Conservation (phyloP, 2,329 filamentous ascomycete genomes). For the Fusarium sp. region DNA sequence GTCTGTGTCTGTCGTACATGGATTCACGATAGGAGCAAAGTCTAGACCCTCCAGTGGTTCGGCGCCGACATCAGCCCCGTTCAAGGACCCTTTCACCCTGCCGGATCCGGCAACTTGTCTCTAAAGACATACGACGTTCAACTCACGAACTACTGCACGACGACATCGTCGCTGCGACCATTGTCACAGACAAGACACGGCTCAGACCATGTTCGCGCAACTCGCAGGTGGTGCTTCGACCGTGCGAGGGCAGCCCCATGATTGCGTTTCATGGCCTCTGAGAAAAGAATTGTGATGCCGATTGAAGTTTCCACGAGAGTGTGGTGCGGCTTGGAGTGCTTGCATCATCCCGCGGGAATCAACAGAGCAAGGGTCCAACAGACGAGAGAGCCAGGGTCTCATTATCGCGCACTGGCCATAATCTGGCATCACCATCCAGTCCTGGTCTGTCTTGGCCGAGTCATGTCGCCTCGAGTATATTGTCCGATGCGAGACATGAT, state of each 20-base stretch:
- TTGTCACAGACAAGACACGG: conserved; percentile 35
- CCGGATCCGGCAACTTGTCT: conserved; percentile 33
- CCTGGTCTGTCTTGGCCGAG: conserved; percentile 22
- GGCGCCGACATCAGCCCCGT: conserved; percentile 33
- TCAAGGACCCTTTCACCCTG: conserved; percentile 17
- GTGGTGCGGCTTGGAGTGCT: not conserved
- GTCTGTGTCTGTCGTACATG: not conserved
- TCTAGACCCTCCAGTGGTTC: conserved; percentile 36
- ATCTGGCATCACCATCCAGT: conserved; percentile 19
- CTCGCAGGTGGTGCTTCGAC: conserved; percentile 10
- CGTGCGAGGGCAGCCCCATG: conserved; percentile 2
- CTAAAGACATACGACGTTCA: conserved; percentile 20
- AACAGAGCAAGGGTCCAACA: conserved; percentile 22
- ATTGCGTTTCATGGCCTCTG: not conserved
- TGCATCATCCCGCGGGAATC: not conserved
- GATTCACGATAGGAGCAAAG: conserved; percentile 9
- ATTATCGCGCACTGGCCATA: conserved; percentile 37
- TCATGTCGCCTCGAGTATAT: conserved; percentile 31
- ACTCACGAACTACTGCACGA: conserved; percentile 36
- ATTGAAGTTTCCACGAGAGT: not conserved
- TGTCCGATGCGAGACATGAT: conserved; percentile 29
- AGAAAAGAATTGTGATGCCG: not conserved
- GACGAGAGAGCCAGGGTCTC: conserved; percentile 20
- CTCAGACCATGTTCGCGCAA: conserved; percentile 21
- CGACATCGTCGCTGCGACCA: conserved; percentile 30